A percentile compares a stretch with the other conserved stretches of the same genome.
Conservation (phyloP, 176 grass and related monocot species). For the Ensete glaucum region DNA sequence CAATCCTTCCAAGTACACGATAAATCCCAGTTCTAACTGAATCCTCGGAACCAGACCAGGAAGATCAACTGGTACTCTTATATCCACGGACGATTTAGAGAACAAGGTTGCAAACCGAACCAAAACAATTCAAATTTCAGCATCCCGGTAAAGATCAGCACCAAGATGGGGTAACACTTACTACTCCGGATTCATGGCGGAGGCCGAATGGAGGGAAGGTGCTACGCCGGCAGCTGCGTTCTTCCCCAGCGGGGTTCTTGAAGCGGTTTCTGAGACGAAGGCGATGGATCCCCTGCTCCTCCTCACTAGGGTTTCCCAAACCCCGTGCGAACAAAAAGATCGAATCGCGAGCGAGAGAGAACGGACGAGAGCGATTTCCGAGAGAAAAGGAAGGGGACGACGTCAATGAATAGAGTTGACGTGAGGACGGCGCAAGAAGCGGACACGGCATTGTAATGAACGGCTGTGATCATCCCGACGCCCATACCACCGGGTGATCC, state of each 20-base stretch:
- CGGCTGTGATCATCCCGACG: not conserved
- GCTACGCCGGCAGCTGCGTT: not conserved
- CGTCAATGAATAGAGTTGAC: not conserved
- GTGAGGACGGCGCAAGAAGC: not conserved
- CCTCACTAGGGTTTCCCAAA: not conserved
- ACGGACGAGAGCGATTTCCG: not conserved
- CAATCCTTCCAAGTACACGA: not conserved
- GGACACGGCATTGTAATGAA: not conserved
- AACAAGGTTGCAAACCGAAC: not conserved
- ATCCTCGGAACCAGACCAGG: not conserved
- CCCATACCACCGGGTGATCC: not conserved
- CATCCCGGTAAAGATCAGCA: not conserved
- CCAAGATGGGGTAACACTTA: not conserved
- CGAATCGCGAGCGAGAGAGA: not conserved
- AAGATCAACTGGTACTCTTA: not conserved
- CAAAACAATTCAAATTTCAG: not conserved
- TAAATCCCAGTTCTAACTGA: not conserved
- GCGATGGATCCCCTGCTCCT: not conserved
- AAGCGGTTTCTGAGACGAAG: not conserved
- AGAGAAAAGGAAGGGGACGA: not conserved
- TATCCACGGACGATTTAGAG: not conserved
- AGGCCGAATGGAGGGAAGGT: not conserved
- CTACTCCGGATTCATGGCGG: conserved; percentile 26
- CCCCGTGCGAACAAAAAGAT: not conserved
- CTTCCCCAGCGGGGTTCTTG: not conserved